A percentile compares a stretch with the other conserved stretches of the same genome.
These are phyloP conservation scores for Filobasidium uniguttulatum DNA, from an alignment of 1,284 basidiomycete species.

Conservation along the genomic window DNA sequence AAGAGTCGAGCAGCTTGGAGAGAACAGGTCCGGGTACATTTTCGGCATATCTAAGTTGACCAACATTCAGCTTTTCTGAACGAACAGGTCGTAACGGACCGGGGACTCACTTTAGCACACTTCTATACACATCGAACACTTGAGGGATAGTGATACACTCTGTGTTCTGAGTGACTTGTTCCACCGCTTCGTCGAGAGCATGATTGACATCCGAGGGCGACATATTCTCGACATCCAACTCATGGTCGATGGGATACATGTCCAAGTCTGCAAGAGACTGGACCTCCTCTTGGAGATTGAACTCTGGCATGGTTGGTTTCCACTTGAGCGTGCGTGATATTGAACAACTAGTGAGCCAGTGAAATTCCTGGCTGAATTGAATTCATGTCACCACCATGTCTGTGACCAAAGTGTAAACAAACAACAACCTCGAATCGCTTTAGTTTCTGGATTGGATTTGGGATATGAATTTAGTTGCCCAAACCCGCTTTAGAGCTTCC, in stretches of 20 bases:
- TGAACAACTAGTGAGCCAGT: no score
- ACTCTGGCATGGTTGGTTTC: constrained; percentile 38
- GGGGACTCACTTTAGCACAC: constrained; percentile 48
- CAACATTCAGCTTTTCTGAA: not conserved
- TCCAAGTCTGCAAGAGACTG: constrained; percentile 45
- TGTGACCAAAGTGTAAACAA: no score
- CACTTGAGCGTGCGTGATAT: no score
- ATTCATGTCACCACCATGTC: no score
- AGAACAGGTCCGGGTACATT: constrained; percentile 48
- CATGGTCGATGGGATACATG: constrained; percentile 49
- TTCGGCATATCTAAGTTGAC: constrained; percentile 40
- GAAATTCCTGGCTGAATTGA: no score
- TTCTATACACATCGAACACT: constrained; percentile 64
- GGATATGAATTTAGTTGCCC: no score
- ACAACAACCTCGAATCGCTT: no score
- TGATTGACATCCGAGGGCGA: constrained; percentile 38
- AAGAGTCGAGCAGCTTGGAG: constrained; percentile 63
- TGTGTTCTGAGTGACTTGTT: constrained; percentile 55
- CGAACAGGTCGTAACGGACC: not conserved
- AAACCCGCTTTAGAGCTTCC: no score
- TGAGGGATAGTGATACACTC: constrained; percentile 48
- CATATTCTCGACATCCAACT: constrained; percentile 48
- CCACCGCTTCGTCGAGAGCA: constrained; percentile 56
- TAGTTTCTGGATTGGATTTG: no score
- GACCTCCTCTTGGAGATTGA: constrained; percentile 64